phyloP scores from a whole-genome alignment of 257 asterid species.

The Petrea volubilis region DNA sequence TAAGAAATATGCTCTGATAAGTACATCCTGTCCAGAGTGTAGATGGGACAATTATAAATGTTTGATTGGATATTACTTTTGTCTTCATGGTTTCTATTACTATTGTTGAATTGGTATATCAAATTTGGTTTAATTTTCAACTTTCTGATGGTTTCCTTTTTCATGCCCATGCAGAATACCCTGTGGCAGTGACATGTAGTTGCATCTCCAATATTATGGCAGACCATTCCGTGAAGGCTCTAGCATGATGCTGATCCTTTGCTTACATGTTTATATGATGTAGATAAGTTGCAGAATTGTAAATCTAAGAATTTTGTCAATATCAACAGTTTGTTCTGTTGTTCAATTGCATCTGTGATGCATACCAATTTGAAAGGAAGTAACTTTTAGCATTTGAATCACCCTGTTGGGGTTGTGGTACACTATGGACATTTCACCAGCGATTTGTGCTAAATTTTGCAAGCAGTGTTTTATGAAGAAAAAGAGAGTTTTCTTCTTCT shows the following conservation, averaged over 20 bases:
- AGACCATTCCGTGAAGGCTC: constrained; percentile 15
- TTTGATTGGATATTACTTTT: not conserved
- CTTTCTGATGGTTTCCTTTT: constrained; percentile 17
- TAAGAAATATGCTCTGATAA: not conserved
- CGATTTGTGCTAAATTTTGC: not conserved
- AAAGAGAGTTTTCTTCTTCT: not conserved
- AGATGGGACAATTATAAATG: not conserved
- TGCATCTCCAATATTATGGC: constrained; percentile 10
- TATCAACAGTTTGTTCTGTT: not conserved
- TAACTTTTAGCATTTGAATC: not conserved
- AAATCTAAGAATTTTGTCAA: constrained; percentile 19
- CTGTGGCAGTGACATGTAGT: constrained; percentile 9
- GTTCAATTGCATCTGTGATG: not conserved
- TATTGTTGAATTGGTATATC: not conserved
- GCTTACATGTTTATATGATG: constrained; percentile 26
- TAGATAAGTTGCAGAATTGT: constrained; percentile 27
- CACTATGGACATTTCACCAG: not conserved
- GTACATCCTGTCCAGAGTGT: not conserved
- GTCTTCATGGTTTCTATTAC: not conserved
- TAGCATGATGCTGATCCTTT: constrained; percentile 5
- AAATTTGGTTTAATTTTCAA: not conserved
- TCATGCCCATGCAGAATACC: constrained; percentile 33
- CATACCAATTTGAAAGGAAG: not conserved
- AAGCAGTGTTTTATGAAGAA: not conserved
- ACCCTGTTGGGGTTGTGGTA: not conserved